Conservation (phyloP, 306 rosid genomes). For the Fragaria iinumae region DNA sequence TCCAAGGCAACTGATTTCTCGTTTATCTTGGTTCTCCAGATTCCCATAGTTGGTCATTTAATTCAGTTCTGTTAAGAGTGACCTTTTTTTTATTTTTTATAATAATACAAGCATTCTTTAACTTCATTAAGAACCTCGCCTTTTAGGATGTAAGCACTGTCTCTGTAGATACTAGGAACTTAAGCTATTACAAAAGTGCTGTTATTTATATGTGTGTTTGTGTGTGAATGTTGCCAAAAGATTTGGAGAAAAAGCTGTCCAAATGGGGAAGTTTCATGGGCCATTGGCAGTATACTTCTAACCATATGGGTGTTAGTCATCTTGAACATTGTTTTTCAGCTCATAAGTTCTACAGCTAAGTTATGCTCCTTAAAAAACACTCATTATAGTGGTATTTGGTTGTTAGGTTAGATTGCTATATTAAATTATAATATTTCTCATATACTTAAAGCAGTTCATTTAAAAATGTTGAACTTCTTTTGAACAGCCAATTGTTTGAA, state of each 20-base stretch:
- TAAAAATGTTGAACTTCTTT: background rate
- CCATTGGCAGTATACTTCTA: background rate
- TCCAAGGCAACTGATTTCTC: background rate
- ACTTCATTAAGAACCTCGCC: background rate
- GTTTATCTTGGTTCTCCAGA: background rate
- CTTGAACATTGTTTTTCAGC: background rate
- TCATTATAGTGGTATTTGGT: background rate
- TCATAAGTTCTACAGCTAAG: background rate
- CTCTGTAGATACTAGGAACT: background rate
- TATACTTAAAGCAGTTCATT: conserved; percentile 4
- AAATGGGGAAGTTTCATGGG: background rate
- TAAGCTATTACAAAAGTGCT: background rate
- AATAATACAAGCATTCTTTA: background rate
- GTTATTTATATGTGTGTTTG: background rate
- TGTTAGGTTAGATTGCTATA: background rate
- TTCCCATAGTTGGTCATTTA: background rate
- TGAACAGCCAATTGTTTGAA: background rate
- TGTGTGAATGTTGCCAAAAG: background rate
- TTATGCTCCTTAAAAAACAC: background rate
- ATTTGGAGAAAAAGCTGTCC: too few species aligned
- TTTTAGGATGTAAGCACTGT: background rate
- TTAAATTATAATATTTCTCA: background rate
- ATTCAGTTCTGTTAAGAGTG: background rate
- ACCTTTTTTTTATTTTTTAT: too few species aligned
- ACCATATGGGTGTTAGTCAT: background rate